Conservation (phyloP, 1,139 yeast genomes). For the Lodderomyces elongisporus region DNA sequence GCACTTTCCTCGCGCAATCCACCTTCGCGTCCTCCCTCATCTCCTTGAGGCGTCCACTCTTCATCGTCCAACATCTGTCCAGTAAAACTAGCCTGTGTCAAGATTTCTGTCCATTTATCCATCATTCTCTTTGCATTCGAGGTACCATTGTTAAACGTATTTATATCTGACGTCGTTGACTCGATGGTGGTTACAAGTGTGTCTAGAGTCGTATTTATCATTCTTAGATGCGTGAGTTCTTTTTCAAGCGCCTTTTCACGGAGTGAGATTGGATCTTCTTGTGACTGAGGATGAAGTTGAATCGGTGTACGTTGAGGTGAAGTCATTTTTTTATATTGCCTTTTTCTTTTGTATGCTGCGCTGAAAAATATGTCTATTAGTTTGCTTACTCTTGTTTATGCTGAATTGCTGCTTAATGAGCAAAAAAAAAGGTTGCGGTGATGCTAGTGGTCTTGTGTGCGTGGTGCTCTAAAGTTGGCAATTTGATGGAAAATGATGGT, state of each 20-base stretch:
- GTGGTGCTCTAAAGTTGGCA: too few species aligned
- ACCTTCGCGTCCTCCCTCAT: slow-evolving; percentile 21
- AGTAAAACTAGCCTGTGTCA: slow-evolving; percentile 44
- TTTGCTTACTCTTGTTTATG: slow-evolving; percentile 1
- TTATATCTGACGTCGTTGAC: slow-evolving; percentile 24
- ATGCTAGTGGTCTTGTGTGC: too few species aligned
- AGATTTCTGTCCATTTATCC: slow-evolving; percentile 42
- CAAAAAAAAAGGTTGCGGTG: slow-evolving; percentile 2
- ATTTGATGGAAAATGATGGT: too few species aligned
- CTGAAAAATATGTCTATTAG: too few species aligned
- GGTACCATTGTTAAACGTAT: slow-evolving; percentile 28
- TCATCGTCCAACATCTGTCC: slow-evolving; percentile 30
- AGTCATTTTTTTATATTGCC: too few species aligned
- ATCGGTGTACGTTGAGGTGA: neutral
- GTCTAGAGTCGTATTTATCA: slow-evolving; percentile 28
- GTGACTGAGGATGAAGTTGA: slow-evolving; percentile 3
- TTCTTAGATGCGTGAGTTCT: slow-evolving; percentile 32
- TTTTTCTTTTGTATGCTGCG: too few species aligned
- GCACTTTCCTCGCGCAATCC: slow-evolving; percentile 8
- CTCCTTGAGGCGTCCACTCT: slow-evolving; percentile 28
- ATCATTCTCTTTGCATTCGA: slow-evolving; percentile 34
- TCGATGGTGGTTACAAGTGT: slow-evolving; percentile 26
- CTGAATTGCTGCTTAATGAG: slow-evolving; percentile 2
- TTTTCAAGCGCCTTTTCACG: slow-evolving; percentile 27
- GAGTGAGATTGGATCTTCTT: slow-evolving; percentile 2